A percentile compares a stretch with the other conserved stretches of the same genome.
Evolutionary conservation across 441 rosid species (phyloP).

Genomic region (Manihot esculenta): DNA sequence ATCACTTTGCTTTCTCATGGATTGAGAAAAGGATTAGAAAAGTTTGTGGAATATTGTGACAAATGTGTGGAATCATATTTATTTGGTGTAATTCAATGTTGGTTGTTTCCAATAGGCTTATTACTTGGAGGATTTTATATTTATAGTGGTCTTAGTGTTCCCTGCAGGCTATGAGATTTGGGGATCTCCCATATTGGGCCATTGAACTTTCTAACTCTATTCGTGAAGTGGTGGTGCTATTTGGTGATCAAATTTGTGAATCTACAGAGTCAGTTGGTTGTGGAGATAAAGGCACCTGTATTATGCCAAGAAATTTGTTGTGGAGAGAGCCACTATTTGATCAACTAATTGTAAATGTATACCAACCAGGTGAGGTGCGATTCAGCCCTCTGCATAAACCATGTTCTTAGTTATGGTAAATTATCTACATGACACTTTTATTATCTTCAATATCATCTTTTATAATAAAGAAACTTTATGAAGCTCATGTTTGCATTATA

Average conservation of each 20-base stretch:
- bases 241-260: slow-evolving; percentile 31
- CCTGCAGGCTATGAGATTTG: slow-evolving; percentile 86
- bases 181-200: slow-evolving; percentile 84
- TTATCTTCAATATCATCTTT: background rate
- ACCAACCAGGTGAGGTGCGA: slow-evolving; percentile 88
- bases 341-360: slow-evolving; percentile 72
- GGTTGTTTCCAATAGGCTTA: background rate
- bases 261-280: slow-evolving; percentile 19
- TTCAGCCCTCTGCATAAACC: slow-evolving; percentile 4
- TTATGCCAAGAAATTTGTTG: slow-evolving; percentile 54
- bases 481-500: background rate
- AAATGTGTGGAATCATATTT: background rate
- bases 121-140: background rate
- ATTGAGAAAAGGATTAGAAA: background rate
- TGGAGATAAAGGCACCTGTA: slow-evolving; percentile 12
- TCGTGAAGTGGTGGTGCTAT: slow-evolving; percentile 39
- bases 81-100: background rate
- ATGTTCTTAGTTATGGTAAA: background rate
- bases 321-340: slow-evolving; percentile 82
- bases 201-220: slow-evolving; percentile 50
- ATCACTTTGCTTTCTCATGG: background rate
- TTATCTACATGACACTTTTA: background rate
- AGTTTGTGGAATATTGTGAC: background rate
- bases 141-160: background rate
- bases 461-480: background rate